Evolutionary conservation across 768 basidiomycete species (phyloP), one percentile per base, ranked within the genome.

Genomic region (Tephrocybe sp.): DNA sequence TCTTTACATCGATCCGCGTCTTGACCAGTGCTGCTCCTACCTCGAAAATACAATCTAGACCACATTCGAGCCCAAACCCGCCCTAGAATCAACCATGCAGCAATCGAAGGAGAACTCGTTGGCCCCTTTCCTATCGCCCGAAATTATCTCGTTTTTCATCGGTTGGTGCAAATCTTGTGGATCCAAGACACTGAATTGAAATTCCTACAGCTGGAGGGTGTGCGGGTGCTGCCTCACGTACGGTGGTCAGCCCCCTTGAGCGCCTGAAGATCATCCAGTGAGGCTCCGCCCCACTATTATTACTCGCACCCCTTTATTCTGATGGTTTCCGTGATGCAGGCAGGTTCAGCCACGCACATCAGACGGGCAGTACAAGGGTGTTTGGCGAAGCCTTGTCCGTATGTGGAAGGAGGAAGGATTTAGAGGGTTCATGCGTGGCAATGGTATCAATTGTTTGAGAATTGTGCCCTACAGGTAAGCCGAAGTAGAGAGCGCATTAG

Each of bases 321-420:
- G 29, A 29, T 23, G 36, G 27, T 33, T 34, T 46, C 10, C 21
- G 15, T 57, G 48, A 21, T 45, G n/a, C 34, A 95, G 94, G 64
- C 94, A 97, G 73, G 92, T 92, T n/a, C 95, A 97, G 64, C 86
- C 84, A 22, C 77, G 69, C 38, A 68, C 76, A 23, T 75, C 79
- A 13, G 72, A 77, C 55, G 67, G 73, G 42, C 86, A 87, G 60
- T 94, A 94, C 69, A 83, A 76, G 57, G 92, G 92, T 16, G 91
- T 94, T 29, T 91, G 84, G 82, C 71, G 80, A 15, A 90, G 88
- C 57, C 78, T 95, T 38, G 77, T 78, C 15, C 82, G 94, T 54
- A 94, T 94, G 84, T 97, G 91, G 89, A 70, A 73, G 55, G 94
- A 97, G 64, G 95, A 98, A 67, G 95, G 95, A 7, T 85, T 94